phyloP scores from a whole-genome alignment of 352 stramenopile species.

The Pythium plurisporium region DNA sequence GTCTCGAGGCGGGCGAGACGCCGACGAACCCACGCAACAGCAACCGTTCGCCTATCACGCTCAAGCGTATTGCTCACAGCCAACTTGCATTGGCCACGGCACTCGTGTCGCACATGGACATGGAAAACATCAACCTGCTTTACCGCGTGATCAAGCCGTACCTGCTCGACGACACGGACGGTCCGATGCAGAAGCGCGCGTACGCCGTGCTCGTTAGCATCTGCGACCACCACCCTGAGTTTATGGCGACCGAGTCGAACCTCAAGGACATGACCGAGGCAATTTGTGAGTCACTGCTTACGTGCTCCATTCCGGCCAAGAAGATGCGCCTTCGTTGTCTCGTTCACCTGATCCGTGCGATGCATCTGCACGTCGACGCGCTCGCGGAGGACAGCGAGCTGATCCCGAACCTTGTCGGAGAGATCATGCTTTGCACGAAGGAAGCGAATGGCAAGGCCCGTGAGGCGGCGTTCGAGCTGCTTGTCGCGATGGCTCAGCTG shows the following conservation, averaged over 20 bases:
- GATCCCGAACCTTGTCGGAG: conserved; percentile 89
- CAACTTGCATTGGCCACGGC: conserved; percentile 79
- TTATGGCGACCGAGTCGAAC: conserved; percentile 70
- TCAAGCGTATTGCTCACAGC: conserved; percentile 61
- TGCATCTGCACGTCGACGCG: conserved; percentile 62
- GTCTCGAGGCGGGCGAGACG: conserved; percentile 36
- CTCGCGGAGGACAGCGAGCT: conserved; percentile 62
- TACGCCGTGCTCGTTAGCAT: conserved; percentile 85
- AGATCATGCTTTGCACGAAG: conserved; percentile 97
- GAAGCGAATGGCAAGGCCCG: conserved; percentile 94
- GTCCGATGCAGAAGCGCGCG: conserved; percentile 85
- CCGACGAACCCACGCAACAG: conserved; percentile 24
- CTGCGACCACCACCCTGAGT: conserved; percentile 79
- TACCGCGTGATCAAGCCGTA: conserved; percentile 89
- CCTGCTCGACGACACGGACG: conserved; percentile 80
- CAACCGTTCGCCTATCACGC: conserved; percentile 42
- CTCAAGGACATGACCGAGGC: conserved; percentile 91
- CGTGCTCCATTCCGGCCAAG: conserved; percentile 93
- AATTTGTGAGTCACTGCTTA: conserved; percentile 92
- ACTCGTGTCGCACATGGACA: conserved; percentile 75
- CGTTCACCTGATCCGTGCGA: conserved; percentile 71
- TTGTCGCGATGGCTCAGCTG: conserved; percentile 81
- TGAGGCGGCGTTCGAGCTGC: conserved; percentile 80
- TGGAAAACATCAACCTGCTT: conserved; percentile 65
- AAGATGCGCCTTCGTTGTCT: conserved; percentile 94